Base-by-base conservation (phyloP, 2,329 filamentous ascomycete genomes). In the Thelonectria discophora region DNA sequence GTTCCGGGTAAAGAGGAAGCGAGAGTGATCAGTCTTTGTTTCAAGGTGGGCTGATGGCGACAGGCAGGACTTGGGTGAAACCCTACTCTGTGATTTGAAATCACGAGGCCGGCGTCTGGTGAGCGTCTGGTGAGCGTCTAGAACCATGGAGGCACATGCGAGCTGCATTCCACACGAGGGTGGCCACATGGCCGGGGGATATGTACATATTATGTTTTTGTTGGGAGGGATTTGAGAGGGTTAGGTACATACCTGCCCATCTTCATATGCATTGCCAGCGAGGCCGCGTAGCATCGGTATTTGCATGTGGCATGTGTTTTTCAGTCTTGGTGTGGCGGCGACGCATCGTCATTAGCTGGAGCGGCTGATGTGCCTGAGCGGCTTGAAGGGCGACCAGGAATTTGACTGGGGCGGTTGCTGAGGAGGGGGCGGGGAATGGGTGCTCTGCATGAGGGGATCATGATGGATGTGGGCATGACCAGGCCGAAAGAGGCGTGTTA, bases 71-170 rank as follows among this genome's bases (percentile, higher is more conserved):
- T 45, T 30, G 27, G 27, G 27, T 30, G 27, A 30, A 30, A 30
- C 27, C 27, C 27, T 9, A 7, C 5, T 30, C 27, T 24, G 4
- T 10, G 18, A 13, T 21, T 45, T 45, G 18, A 20, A 20, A 45
- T 21, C 11, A 21, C 39, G 39, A 46, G 42, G 18, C 18, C 11
- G 45, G 15, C 24, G 52, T 15, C 18, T 17, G 18, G 45, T 27
- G 11, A 13, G 15, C 24, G 52, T 15, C 18, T 17, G 18, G 45
- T 27, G 11, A 13, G 42, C 9, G 46, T 42, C 52, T 21, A 56
- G 32, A 60, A 60, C 21, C 27, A 49, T 39, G 46, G 51, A 60
- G 58, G 58, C 46, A 51, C 58, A 47, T 60, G 30, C 51, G 46
- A 52, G 46, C 47, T 30, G 24, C 58, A 60, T 60, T 60, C 58